A percentile compares a stretch with the other conserved stretches of the same genome.
These are phyloP conservation scores for Litsea cubeba DNA, from an alignment of 164 flowering plant species.

Conservation along the genomic window DNA sequence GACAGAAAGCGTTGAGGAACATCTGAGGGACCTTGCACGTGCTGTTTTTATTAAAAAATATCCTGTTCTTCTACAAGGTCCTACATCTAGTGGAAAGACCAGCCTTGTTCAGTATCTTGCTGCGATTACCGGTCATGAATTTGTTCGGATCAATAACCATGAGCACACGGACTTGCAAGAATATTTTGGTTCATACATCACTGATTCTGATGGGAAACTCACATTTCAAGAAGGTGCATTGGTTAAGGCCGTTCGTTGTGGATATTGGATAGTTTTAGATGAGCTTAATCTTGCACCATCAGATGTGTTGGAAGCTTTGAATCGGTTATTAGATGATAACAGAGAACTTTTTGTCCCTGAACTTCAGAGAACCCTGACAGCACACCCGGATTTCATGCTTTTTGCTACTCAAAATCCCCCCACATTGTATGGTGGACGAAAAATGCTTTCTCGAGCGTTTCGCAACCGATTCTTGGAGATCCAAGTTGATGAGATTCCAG, in stretches of 20 bases:
- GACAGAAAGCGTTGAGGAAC: constrained; percentile 64
- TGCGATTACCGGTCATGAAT: constrained; percentile 71
- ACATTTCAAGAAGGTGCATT: constrained; percentile 84
- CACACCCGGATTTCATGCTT: constrained; percentile 94
- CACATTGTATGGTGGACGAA: constrained; percentile 85
- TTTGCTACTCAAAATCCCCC: constrained; percentile 99
- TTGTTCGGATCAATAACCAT: constrained; percentile 94
- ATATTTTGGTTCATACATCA: constrained; percentile 82
- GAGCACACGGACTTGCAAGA: constrained; percentile 97
- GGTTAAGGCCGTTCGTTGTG: constrained; percentile 87
- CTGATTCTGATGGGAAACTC: constrained; percentile 78
- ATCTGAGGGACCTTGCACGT: constrained; percentile 67
- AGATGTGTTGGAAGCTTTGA: constrained; percentile 94
- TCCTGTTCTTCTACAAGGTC: constrained; percentile 97
- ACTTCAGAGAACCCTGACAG: constrained; percentile 54
- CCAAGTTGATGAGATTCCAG: constrained; percentile 95
- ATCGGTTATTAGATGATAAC: constrained; percentile 88
- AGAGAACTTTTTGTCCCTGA: constrained; percentile 95
- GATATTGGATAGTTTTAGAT: constrained; percentile 94
- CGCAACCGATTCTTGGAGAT: constrained; percentile 96
- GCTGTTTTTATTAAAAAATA: constrained; percentile 69
- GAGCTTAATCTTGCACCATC: constrained; percentile 97
- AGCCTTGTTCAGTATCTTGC: constrained; percentile 95
- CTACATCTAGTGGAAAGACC: constrained; percentile 99
- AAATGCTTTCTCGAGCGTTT: constrained; percentile 94